Percentiles rank a stretch among this genome's conserved stretches.
Conservation (phyloP, 371 early-diverging fungal genomes). For the Apophysomyces ossiformis region DNA sequence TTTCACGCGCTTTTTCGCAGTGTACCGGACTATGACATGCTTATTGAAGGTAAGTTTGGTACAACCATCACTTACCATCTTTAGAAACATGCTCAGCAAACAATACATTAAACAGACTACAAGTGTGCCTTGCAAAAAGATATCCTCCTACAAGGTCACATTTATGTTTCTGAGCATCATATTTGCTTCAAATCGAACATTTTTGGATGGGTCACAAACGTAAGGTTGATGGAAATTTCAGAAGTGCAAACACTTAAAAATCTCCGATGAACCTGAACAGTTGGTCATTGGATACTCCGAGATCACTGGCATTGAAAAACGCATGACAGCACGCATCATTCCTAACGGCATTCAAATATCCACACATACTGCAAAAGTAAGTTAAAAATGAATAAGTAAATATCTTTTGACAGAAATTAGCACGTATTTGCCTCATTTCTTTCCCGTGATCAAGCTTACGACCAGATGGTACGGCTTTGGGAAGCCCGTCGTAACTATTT, state of each 20-base stretch:
- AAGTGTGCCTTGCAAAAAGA: constrained; percentile 93
- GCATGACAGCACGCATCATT: constrained; percentile 81
- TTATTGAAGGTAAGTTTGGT: constrained; percentile 52
- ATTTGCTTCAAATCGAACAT: constrained; percentile 95
- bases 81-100: not conserved
- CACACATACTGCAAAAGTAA: constrained; percentile 69
- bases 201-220: constrained; percentile 93
- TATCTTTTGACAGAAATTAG: constrained; percentile 23
- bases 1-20: constrained; percentile 59
- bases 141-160: constrained; percentile 88
- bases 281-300: constrained; percentile 83
- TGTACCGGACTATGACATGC: constrained; percentile 55
- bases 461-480: constrained; percentile 75
- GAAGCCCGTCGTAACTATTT: not conserved
- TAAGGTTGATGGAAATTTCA: constrained; percentile 31
- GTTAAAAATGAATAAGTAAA: constrained; percentile 19
- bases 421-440: constrained; percentile 84
- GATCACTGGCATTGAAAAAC: constrained; percentile 80
- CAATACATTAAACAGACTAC: constrained; percentile 63
- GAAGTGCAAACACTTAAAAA: not conserved
- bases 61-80: not conserved
- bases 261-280: constrained; percentile 31
- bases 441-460: constrained; percentile 78
- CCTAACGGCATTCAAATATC: constrained; percentile 87
- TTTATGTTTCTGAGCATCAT: constrained; percentile 86